Evolutionary conservation across 768 basidiomycete species (phyloP).

Genomic region (Amylocystis lapponica): DNA sequence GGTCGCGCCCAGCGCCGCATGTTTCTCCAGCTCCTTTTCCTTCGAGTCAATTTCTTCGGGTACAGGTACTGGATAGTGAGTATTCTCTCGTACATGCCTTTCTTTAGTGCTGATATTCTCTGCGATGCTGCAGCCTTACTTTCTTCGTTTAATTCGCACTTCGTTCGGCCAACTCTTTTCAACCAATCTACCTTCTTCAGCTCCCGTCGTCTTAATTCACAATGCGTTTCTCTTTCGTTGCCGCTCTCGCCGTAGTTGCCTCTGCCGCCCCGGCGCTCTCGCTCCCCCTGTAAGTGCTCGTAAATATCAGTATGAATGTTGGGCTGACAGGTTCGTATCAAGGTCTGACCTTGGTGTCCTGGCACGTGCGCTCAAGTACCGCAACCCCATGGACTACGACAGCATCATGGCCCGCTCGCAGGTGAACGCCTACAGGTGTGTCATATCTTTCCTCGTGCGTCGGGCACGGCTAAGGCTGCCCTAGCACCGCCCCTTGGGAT

Average conservation of each 20-base stretch:
- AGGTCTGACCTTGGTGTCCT: neutral
- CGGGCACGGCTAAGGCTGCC: no score
- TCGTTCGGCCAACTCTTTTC: neutral
- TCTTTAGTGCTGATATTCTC: neutral
- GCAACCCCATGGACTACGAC: no score
- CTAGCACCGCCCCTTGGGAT: no score
- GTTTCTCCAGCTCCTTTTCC: slow-evolving; percentile 5
- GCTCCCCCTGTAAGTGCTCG: neutral
- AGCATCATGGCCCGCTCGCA: no score
- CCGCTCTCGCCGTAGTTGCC: neutral
- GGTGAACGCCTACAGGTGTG: no score
- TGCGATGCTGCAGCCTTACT: slow-evolving; percentile 3
- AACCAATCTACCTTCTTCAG: neutral
- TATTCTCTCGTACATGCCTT: neutral
- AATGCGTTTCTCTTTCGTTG: slow-evolving; percentile 1
- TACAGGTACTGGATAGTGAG: slow-evolving; percentile 8
- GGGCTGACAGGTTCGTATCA: neutral
- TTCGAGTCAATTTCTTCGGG: neutral
- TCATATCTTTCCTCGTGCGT: no score
- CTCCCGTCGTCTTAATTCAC: neutral
- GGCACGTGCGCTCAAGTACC: slow-evolving; percentile 1
- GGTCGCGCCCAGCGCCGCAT: no score
- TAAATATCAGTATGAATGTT: neutral
- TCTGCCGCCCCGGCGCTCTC: neutral
- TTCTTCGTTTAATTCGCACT: slow-evolving; percentile 1